Base-by-base conservation (phyloP, 768 basidiomycete species). In the Lentinula sp. region DNA sequence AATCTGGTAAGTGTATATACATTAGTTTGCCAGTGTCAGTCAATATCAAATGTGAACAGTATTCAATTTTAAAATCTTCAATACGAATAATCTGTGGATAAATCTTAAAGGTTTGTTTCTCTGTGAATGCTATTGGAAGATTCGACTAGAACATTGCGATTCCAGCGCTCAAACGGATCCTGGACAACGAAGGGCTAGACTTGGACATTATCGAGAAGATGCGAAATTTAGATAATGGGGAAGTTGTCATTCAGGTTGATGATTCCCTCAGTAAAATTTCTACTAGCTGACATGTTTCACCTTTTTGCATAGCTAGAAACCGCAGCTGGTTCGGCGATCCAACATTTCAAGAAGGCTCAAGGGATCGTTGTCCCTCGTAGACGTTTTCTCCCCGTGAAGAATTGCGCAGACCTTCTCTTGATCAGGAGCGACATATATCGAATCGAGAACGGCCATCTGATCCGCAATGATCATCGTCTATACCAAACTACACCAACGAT, bases 171-270 rank as follows among this genome's bases (percentile, higher is more conserved):
- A 97, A 94, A 81, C 85, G 87, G 59, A 81, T 95, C 67, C 91
- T 96, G 89, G 90, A 91, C 64, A 81, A 76, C 41, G 91, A 94
- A 67, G 83, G 82, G 57, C 85, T 97, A 80, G 91, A 93, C 71
- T 81, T 98, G 55, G 95, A 97, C 70, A 95, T 97, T 75, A 96
- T 96, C 75, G 85, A 93, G 76, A 95, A 95, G 79, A 86, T 85
- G 66, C 93, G 95, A 82, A 81, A 81, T 61, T 90, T 85, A 32
- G 94, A 96, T 66, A 86, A 90, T 62, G 95, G 94, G 13, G 83
- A 88, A 64, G 81, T 92, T 37, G 88, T 97, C 70, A 84, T 97
- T 66, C 93, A 89, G 79, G 82, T 81, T 3, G 67, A 56, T 68
- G 37, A 54, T 48, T 7, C 4, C 23, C 16, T 20, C n/a, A 42